Percentiles rank a stretch among this genome's conserved stretches.
Evolutionary conservation across 352 stramenopile genomes (phyloP).

Genomic region (Pythium pyrilobum): DNA sequence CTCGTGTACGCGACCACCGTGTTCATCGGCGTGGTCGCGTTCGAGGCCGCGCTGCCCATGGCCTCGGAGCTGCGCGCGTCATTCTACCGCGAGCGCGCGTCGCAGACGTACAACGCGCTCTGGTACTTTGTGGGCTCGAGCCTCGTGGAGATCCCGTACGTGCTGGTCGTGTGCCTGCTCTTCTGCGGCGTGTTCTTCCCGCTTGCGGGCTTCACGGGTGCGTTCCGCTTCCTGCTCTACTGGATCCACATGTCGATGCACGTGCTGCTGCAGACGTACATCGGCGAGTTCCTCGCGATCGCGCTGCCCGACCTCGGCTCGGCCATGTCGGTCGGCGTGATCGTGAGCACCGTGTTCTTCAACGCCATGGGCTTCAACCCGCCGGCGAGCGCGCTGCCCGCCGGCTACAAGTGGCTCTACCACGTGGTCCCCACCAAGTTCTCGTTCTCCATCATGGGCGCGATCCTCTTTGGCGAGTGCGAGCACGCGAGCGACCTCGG

Average conservation of each 20-base stretch:
- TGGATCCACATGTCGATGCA: constrained; percentile 22
- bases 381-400: constrained; percentile 21
- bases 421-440: constrained; percentile 25
- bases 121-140: constrained; percentile 60
- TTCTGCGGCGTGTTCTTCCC: constrained; percentile 33
- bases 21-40: constrained; percentile 79
- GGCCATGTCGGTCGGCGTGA: constrained; percentile 14
- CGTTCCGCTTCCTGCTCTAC: constrained; percentile 9
- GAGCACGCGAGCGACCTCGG: constrained; percentile 34
- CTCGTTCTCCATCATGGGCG: constrained; percentile 7
- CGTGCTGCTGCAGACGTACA: constrained; percentile 22
- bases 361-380: constrained; percentile 27
- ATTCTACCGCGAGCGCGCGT: constrained; percentile 84
- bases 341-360: constrained; percentile 20
- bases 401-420: constrained; percentile 43
- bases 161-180: constrained; percentile 10
- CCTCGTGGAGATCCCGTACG: constrained; percentile 59
- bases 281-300: constrained; percentile 20
- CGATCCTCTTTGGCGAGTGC: constrained; percentile 26
- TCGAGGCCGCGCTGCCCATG: constrained; percentile 72
- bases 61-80: constrained; percentile 79
- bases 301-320: constrained; percentile 12
- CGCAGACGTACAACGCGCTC: constrained; percentile 67
- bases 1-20: constrained; percentile 82
- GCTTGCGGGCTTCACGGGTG: constrained; percentile 25